Evolutionary conservation across 768 basidiomycete species (phyloP), one percentile per base, ranked within the genome.

Genomic region (Russula earlei): DNA sequence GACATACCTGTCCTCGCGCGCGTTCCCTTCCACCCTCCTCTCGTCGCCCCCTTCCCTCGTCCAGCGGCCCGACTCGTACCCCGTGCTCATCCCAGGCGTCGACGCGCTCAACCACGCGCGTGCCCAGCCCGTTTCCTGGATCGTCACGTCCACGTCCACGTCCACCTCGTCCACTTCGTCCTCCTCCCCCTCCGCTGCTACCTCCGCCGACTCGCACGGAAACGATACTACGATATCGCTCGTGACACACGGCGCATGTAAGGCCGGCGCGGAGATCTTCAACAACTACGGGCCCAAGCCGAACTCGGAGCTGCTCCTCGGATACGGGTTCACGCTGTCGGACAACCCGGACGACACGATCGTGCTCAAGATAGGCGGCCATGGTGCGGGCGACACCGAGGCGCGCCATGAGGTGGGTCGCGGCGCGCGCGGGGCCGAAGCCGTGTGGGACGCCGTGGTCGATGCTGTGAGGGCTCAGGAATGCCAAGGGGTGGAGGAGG

Each of bases 271-370:
- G 24, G 86, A 92, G 67, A 71, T 94, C 19, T 82, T 85, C 72
- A 95, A 93, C 71, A 95, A 95, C 67, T 96, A 96, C 67, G 94
- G 93, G 0, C 79, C 84, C 0, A 96, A 96, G 67, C 82, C 91
- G 0, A 94, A 95, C 67, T 77, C 89, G 25, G 90, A 94, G 68
- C 77, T 97, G 42, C 81, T 97, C 44, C 77, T 97, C 4, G 91
- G 89, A 5, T 97, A 96, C 65, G 94, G 95, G 1, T 98, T 97
- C 70, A 80, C 87, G 0, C 67, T 94, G 4, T 71, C 77, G 1
- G 60, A 81, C 27, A 96, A 96, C 61, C 86, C 85, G 0, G 89
- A 92, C 64, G 94, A 96, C 65, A 88, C 86, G 0, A 85, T 94
- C 62, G 74, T 87, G 1, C 77, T 96, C 33, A 84, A 84, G 58